Evolutionary conservation across 306 rosid genomes (phyloP).

Genomic region (Prunus armeniaca): DNA sequence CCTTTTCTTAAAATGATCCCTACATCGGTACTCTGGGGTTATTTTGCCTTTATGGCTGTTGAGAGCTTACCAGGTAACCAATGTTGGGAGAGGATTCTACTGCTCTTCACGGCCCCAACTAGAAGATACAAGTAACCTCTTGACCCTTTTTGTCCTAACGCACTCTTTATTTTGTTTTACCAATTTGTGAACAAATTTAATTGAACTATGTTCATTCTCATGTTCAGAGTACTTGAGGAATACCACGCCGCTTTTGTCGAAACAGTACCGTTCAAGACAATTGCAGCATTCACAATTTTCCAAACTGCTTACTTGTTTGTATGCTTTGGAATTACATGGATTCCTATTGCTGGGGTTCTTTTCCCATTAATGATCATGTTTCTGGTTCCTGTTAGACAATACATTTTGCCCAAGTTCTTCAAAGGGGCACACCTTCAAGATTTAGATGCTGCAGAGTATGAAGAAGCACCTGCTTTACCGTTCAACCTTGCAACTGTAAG

Average conservation of each 20-base stretch:
- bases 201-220: conserved; percentile 13
- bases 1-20: conserved; percentile 76
- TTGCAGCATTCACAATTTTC: conserved; percentile 59
- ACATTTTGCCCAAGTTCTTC: conserved; percentile 75
- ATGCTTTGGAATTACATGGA: conserved; percentile 80
- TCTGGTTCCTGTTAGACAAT: conserved; percentile 82
- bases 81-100: conserved; percentile 74
- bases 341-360: conserved; percentile 73
- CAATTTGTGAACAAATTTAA: neutral
- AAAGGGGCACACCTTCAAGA: conserved; percentile 73
- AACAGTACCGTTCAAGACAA: conserved; percentile 75
- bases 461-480: conserved; percentile 55
- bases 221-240: conserved; percentile 55
- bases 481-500: conserved; percentile 48
- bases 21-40: conserved; percentile 79
- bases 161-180: neutral
- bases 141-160: conserved; percentile 6
- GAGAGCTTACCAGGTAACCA: conserved; percentile 86
- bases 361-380: conserved; percentile 87
- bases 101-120: conserved; percentile 63
- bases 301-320: conserved; percentile 67
- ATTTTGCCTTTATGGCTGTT: conserved; percentile 85
- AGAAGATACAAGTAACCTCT: conserved; percentile 67
- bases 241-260: conserved; percentile 63
- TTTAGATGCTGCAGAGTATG: conserved; percentile 79